These are phyloP conservation scores for Apiospora malaysiana DNA, from an alignment of 2,329 filamentous ascomycete genomes.

Conservation along the genomic window DNA sequence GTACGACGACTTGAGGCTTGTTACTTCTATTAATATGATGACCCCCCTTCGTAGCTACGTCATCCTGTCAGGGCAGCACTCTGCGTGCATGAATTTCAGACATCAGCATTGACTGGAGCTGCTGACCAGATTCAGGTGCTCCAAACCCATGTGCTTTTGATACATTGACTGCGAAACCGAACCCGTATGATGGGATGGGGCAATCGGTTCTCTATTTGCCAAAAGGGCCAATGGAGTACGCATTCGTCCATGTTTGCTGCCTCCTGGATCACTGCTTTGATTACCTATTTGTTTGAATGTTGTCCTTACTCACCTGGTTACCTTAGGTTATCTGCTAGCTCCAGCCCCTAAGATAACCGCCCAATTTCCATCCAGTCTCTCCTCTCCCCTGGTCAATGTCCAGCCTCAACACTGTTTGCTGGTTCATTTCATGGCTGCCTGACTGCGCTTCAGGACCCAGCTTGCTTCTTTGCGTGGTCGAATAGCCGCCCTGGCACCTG, in stretches of 20 bases:
- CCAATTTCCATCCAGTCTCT: neutral
- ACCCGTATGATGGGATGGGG: neutral
- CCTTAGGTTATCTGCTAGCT: neutral
- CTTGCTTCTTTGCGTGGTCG: neutral
- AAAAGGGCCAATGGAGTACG: neutral
- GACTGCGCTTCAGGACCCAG: neutral
- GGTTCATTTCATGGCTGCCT: constrained; percentile 1
- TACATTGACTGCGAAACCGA: neutral
- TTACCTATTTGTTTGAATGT: neutral
- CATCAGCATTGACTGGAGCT: constrained; percentile 12
- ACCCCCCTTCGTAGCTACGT: neutral
- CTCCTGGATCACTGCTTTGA: neutral
- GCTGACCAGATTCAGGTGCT: neutral
- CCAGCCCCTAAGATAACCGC: neutral
- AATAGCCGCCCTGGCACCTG: neutral
- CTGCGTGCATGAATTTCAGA: neutral
- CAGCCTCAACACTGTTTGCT: neutral
- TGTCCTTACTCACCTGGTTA: neutral
- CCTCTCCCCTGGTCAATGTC: neutral
- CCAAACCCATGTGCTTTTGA: neutral
- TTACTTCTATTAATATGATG: neutral
- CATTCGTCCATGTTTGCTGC: constrained; percentile 5
- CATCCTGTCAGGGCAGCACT: neutral
- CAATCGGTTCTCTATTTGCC: neutral
- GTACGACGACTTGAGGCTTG: neutral